phyloP scores from a whole-genome alignment of 2,329 filamentous ascomycete genomes.

The Xylariaceae sp. region DNA sequence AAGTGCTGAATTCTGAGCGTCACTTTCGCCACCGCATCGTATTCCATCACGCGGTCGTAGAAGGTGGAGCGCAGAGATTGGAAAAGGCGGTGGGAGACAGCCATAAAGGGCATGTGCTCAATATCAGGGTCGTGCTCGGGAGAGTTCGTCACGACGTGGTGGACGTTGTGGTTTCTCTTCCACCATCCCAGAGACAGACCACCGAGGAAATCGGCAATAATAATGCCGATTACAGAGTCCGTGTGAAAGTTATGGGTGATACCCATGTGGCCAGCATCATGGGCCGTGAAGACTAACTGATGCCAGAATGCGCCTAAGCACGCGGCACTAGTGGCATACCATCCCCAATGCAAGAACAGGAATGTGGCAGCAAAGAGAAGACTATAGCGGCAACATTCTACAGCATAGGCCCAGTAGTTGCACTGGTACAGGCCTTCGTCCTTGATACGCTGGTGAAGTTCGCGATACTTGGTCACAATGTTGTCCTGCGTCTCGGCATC shows the following conservation, averaged over 20 bases:
- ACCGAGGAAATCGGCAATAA: conserved; percentile 84
- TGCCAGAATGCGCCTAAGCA: conserved; percentile 87
- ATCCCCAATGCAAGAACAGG: conserved; percentile 54
- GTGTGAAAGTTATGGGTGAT: conserved; percentile 86
- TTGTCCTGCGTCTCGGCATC: conserved; percentile 67
- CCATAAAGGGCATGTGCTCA: conserved; percentile 83
- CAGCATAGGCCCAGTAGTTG: conserved; percentile 72
- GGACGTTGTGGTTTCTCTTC: conserved; percentile 94
- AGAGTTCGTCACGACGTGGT: conserved; percentile 92
- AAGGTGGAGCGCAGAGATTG: conserved; percentile 70
- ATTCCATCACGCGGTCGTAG: conserved; percentile 75
- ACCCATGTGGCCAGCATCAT: conserved; percentile 95
- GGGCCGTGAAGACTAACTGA: conserved; percentile 86
- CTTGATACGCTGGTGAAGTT: conserved; percentile 64
- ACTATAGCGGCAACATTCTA: conserved; percentile 68
- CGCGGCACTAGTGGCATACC: conserved; percentile 65
- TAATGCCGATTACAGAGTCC: conserved; percentile 81
- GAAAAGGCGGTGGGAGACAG: conserved; percentile 76
- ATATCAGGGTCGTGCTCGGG: conserved; percentile 97
- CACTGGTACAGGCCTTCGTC: conserved; percentile 76
- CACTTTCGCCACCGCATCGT: conserved; percentile 67
- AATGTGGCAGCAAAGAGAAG: conserved; percentile 60
- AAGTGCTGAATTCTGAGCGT: conserved; percentile 71
- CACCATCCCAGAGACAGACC: conserved; percentile 93
- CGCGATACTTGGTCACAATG: conserved; percentile 78